A percentile compares a stretch with the other conserved stretches of the same genome.
These are phyloP conservation scores for Candida anglica DNA, from an alignment of 805 yeast species.

Conservation along the genomic window DNA sequence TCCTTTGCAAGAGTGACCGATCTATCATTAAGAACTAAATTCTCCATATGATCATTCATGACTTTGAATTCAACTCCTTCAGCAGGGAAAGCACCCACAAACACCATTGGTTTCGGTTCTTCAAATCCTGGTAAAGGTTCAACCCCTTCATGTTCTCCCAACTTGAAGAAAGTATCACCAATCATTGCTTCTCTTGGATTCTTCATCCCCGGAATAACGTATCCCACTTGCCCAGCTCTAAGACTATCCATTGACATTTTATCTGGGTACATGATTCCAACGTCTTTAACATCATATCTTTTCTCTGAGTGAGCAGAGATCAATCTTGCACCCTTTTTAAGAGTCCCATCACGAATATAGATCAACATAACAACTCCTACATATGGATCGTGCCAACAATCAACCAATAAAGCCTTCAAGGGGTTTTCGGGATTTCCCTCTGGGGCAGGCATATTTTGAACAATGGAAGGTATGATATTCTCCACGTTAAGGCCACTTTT, in stretches of 20 bases:
- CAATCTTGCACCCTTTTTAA: conserved; percentile 71
- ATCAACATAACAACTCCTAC: conserved; percentile 87
- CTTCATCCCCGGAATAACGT: conserved; percentile 92
- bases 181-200: conserved; percentile 79
- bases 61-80: conserved; percentile 88
- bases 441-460: conserved; percentile 80
- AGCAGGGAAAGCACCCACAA: conserved; percentile 96
- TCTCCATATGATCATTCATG: conserved; percentile 85
- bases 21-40: conserved; percentile 85
- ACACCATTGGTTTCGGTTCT: conserved; percentile 97
- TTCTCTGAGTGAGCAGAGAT: conserved; percentile 72
- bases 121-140: conserved; percentile 92
- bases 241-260: conserved; percentile 59
- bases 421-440: conserved; percentile 51
- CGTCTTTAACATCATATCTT: conserved; percentile 84
- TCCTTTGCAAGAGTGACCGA: conserved; percentile 87
- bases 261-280: conserved; percentile 95
- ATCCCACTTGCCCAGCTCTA: conserved; percentile 91
- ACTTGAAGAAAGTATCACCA: conserved; percentile 83
- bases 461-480: conserved; percentile 72
- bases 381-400: conserved; percentile 95
- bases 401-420: conserved; percentile 77
- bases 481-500: conserved; percentile 85
- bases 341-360: conserved; percentile 76
- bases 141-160: conserved; percentile 50